phyloP scores from a whole-genome alignment of 305 asterid species.

The Plantago lanceolata region DNA sequence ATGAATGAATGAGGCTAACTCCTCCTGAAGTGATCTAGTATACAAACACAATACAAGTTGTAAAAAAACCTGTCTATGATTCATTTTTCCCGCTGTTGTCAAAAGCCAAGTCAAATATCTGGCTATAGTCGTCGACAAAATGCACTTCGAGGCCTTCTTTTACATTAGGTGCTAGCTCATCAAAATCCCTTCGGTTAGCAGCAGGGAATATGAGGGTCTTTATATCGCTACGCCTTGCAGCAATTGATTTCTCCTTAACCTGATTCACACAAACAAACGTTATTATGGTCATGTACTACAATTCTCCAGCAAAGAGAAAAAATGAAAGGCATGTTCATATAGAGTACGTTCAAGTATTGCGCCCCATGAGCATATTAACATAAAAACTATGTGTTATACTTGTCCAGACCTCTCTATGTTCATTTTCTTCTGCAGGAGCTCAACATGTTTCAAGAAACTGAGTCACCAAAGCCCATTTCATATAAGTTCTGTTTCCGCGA shows the following conservation, averaged over 20 bases:
- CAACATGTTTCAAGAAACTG: too few relatives aligned
- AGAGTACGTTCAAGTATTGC: too few relatives aligned
- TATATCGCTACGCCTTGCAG: constrained; percentile 89
- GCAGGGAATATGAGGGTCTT: constrained; percentile 79
- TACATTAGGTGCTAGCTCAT: constrained; percentile 83
- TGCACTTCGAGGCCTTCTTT: constrained; percentile 90
- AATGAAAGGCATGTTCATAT: too few relatives aligned
- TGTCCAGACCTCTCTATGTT: too few relatives aligned
- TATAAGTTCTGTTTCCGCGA: too few relatives aligned
- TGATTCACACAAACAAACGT: constrained; percentile 21
- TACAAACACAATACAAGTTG: constrained; percentile 12
- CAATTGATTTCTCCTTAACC: constrained; percentile 96
- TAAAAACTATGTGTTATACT: too few relatives aligned
- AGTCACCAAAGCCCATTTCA: too few relatives aligned
- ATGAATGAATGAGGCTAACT: constrained; percentile 27
- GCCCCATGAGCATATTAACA: too few relatives aligned
- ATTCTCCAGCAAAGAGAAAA: too few relatives aligned
- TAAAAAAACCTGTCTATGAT: neutral
- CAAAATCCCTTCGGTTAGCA: constrained; percentile 96
- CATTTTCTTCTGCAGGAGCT: too few relatives aligned
- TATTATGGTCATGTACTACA: too few relatives aligned
- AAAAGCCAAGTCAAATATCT: constrained; percentile 71
- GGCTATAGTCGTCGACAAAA: constrained; percentile 77
- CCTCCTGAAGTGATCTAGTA: constrained; percentile 20
- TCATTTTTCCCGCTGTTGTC: constrained; percentile 20